Evolutionary conservation across 495 filamentous ascomycete species (phyloP).

Genomic region (Penicillium angulare): DNA sequence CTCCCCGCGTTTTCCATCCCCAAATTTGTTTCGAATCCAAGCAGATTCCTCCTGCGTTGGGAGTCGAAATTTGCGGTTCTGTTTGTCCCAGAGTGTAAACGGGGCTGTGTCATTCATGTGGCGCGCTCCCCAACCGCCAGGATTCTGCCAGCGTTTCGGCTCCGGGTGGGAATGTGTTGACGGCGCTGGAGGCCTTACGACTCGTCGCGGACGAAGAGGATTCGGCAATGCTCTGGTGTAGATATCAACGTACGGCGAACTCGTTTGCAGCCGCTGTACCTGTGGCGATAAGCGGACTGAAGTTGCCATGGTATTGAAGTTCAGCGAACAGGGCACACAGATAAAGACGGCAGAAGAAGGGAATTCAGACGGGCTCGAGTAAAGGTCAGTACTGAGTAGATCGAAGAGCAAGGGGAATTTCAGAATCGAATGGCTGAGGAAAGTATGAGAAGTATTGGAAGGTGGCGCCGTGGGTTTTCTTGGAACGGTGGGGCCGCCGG

Average conservation of each 20-base stretch:
- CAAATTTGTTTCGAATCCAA: constrained; percentile 20
- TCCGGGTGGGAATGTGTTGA: constrained; percentile 10
- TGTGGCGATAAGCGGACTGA: neutral
- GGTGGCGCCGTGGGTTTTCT: neutral
- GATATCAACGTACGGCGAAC: constrained; percentile 2
- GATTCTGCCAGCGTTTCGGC: constrained; percentile 10
- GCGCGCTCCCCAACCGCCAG: constrained; percentile 11
- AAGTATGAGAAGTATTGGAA: neutral
- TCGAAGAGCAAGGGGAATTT: neutral
- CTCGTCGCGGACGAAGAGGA: neutral
- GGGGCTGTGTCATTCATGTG: constrained; percentile 14
- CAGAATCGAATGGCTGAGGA: neutral
- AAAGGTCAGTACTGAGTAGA: neutral
- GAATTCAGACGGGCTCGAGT: neutral
- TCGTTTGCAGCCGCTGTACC: neutral
- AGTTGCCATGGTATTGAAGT: neutral
- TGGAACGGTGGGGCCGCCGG: neutral
- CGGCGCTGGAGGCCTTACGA: neutral
- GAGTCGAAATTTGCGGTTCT: constrained; percentile 6
- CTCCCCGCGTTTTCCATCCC: constrained; percentile 11
- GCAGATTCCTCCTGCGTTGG: constrained; percentile 10
- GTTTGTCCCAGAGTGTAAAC: constrained; percentile 14
- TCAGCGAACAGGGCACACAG: neutral
- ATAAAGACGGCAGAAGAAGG: neutral
- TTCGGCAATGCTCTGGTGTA: neutral